These are phyloP conservation scores for Aspergillus cejpii DNA, from an alignment of 2,329 filamentous ascomycete genomes.

Conservation along the genomic window DNA sequence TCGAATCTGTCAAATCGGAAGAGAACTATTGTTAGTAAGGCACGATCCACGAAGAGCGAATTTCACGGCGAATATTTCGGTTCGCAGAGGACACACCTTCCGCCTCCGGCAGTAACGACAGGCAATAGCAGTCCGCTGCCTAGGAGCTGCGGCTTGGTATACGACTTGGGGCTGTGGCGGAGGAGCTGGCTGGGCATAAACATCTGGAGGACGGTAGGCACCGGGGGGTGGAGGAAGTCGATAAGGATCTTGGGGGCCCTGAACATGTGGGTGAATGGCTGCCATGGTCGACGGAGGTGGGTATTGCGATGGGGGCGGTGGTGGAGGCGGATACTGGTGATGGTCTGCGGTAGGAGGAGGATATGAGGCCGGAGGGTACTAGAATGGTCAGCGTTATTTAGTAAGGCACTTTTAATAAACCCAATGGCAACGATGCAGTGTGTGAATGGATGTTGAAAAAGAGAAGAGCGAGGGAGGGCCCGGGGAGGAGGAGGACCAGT, in stretches of 20 bases:
- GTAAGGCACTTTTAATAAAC: background rate
- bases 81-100: constrained; percentile 37
- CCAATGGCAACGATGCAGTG: background rate
- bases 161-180: constrained; percentile 32
- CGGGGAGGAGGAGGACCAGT: constrained; percentile 9
- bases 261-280: constrained; percentile 36
- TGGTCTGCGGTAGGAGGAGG: constrained; percentile 28
- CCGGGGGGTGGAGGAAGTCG: constrained; percentile 40
- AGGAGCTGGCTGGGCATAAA: constrained; percentile 36
- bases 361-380: constrained; percentile 32
- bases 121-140: constrained; percentile 48
- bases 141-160: constrained; percentile 43
- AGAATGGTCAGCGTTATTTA: constrained; percentile 4
- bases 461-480: constrained; percentile 1
- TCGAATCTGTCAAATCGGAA: constrained; percentile 52
- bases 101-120: constrained; percentile 48
- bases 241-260: constrained; percentile 40
- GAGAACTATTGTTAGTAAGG: constrained; percentile 5
- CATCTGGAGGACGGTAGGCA: constrained; percentile 38
- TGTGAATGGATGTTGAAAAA: constrained; percentile 1
- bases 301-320: constrained; percentile 33
- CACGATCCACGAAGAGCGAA: background rate
- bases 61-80: background rate
- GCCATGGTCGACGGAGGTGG: constrained; percentile 37
- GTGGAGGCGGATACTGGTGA: constrained; percentile 30